A percentile compares a stretch with the other conserved stretches of the same genome.
Conservation (phyloP, 2,329 filamentous ascomycete species). For the Davidsoniella virescens region DNA sequence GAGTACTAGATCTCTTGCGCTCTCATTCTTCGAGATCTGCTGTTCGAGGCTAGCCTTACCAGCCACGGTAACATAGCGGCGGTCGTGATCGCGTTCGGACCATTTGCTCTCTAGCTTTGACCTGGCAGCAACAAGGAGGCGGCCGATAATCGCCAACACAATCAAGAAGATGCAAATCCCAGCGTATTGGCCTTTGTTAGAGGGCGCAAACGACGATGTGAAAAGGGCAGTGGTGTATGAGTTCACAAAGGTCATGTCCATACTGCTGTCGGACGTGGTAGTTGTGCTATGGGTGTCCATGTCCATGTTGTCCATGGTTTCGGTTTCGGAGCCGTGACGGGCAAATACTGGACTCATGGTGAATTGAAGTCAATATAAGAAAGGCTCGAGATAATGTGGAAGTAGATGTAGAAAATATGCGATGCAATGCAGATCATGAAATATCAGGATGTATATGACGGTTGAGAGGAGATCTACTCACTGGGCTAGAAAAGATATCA, state of each 20-base stretch:
- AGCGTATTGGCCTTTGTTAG: constrained; percentile 54
- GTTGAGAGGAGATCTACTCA: no score
- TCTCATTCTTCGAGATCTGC: constrained; percentile 39
- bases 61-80: constrained; percentile 61
- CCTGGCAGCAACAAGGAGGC: constrained; percentile 56
- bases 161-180: constrained; percentile 88
- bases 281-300: constrained; percentile 3
- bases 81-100: constrained; percentile 53
- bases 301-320: constrained; percentile 9
- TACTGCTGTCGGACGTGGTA: constrained; percentile 15
- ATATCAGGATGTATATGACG: no score
- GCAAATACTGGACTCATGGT: constrained; percentile 5
- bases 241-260: constrained; percentile 46
- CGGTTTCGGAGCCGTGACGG: constrained; percentile 4
- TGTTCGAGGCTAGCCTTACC: constrained; percentile 45
- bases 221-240: constrained; percentile 33
- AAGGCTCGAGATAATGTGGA: background rate
- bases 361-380: background rate
- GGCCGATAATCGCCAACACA: constrained; percentile 52
- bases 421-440: no score
- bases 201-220: constrained; percentile 58
- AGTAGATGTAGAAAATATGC: background rate
- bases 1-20: constrained; percentile 48
- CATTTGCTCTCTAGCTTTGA: constrained; percentile 46
- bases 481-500: no score